phyloP scores from a whole-genome alignment of 768 basidiomycete genomes.

The Tephrocybe sp. region DNA sequence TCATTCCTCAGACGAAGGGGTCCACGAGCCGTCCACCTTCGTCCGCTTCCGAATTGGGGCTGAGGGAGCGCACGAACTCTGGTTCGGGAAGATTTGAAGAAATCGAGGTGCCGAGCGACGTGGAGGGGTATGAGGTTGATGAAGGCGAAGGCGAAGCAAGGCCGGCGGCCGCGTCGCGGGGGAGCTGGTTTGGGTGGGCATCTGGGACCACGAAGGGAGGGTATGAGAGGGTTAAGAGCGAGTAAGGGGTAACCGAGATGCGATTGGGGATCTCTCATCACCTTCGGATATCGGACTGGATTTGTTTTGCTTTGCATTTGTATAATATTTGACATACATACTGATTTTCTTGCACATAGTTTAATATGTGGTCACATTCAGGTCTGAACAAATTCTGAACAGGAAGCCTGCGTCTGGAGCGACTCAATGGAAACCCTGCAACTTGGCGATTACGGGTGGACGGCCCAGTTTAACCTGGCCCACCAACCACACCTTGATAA shows the following conservation, averaged over 20 bases:
- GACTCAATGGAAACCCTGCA: too few relatives aligned
- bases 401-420: too few relatives aligned
- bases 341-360: too few relatives aligned
- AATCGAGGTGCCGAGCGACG: conserved; percentile 69
- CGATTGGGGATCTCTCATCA: too few relatives aligned
- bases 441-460: too few relatives aligned
- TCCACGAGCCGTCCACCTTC: conserved; percentile 37
- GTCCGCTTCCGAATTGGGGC: conserved; percentile 20
- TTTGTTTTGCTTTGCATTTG: too few relatives aligned
- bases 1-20: conserved; percentile 8
- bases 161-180: conserved; percentile 29
- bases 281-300: too few relatives aligned
- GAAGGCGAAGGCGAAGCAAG: conserved; percentile 15
- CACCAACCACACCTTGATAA: too few relatives aligned
- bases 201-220: conserved; percentile 36
- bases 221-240: conserved; percentile 55
- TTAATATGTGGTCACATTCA: too few relatives aligned
- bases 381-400: too few relatives aligned
- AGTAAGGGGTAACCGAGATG: conserved; percentile 28
- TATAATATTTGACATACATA: too few relatives aligned
- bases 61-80: conserved; percentile 46
- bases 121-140: conserved; percentile 58
- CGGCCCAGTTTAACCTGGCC: too few relatives aligned
- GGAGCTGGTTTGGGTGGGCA: conserved; percentile 57
- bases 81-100: conserved; percentile 59